phyloP scores from a whole-genome alignment of 2,329 filamentous ascomycete species.

The Tolypocladium cylindrosporum region DNA sequence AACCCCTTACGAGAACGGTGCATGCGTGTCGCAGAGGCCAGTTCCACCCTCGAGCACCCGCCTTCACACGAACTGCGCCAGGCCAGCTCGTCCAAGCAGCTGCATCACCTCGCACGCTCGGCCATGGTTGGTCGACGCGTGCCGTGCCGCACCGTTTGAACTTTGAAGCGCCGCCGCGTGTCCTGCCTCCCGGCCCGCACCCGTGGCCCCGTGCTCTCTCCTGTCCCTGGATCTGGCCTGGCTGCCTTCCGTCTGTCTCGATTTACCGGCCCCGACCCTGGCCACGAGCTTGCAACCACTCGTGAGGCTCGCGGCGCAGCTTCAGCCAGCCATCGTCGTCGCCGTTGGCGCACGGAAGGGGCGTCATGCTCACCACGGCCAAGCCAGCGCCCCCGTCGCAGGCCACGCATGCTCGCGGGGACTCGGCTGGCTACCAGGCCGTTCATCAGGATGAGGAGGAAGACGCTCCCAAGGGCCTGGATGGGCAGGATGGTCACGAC shows the following conservation, averaged over 20 bases:
- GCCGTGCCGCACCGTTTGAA: not conserved
- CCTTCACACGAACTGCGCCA: not conserved
- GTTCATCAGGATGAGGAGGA: conserved; percentile 22
- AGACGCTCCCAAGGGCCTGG: not conserved
- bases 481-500: conserved; percentile 7
- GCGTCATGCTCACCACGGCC: not conserved
- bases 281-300: not conserved
- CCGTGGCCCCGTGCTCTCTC: not conserved
- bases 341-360: not conserved
- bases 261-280: not conserved
- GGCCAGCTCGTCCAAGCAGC: not conserved
- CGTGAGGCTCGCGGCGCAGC: not conserved
- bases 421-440: conserved; percentile 18
- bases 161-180: not conserved
- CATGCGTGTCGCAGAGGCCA: not conserved
- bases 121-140: not conserved
- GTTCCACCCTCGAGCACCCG: not conserved
- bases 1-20: not conserved
- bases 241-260: not conserved
- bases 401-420: conserved; percentile 1
- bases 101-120: not conserved
- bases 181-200: not conserved
- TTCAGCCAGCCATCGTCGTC: not conserved
- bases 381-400: conserved; percentile 3
- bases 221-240: not conserved